Conservation (phyloP, 2,329 filamentous ascomycete species). For the Arthrobotrys iridis region DNA sequence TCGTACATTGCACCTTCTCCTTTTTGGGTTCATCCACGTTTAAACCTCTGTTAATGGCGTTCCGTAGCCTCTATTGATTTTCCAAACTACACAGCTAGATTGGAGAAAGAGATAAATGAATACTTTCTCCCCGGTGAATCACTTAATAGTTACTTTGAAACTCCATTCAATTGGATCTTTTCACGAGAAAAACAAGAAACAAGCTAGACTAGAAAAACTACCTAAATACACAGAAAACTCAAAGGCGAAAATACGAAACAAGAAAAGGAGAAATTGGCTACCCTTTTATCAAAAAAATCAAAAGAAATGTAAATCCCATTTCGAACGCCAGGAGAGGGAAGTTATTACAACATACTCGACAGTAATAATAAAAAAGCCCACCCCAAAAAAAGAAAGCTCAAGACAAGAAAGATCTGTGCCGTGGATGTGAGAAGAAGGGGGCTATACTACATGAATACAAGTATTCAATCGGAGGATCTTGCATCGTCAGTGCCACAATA, state of each 20-base stretch:
- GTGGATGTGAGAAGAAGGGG: constrained; percentile 21
- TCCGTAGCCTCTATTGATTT: too few relatives aligned
- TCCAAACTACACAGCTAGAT: too few relatives aligned
- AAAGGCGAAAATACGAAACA: background rate
- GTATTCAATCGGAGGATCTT: background rate
- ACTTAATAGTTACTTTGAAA: background rate
- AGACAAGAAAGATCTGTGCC: background rate
- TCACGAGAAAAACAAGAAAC: background rate
- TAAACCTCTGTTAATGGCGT: too few relatives aligned
- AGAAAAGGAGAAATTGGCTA: constrained; percentile 4
- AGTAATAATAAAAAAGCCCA: constrained; percentile 57
- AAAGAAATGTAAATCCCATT: constrained; percentile 33
- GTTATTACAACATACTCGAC: constrained; percentile 29
- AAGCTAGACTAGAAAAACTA: background rate
- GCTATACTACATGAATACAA: constrained; percentile 40
- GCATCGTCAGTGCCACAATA: background rate
- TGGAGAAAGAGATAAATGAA: background rate
- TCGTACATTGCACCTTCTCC: too few relatives aligned
- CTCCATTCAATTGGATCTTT: constrained; percentile 1
- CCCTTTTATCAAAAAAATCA: constrained; percentile 51
- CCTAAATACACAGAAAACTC: background rate
- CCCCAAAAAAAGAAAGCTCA: constrained; percentile 30
- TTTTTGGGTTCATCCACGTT: too few relatives aligned
- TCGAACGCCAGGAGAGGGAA: constrained; percentile 24
- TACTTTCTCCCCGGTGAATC: too few relatives aligned